A percentile compares a stretch with the other conserved stretches of the same genome.
Conservation (phyloP, 1,139 yeast species). For the Protomyces arabidopsidicola region DNA sequence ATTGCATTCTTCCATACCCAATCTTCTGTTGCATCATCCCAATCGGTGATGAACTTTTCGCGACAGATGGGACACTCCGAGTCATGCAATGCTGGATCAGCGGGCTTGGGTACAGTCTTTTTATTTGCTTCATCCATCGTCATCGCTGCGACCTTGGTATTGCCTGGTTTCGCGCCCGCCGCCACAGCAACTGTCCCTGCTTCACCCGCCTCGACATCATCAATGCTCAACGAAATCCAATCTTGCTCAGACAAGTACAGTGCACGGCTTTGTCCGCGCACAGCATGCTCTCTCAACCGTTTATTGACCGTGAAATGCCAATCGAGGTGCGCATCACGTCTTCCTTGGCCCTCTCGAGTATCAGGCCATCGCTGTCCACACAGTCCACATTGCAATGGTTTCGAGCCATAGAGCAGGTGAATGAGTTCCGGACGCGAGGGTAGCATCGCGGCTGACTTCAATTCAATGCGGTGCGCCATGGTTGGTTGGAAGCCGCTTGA, state of each 20-base stretch:
- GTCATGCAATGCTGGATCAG: conserved; percentile 60
- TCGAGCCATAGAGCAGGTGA: conserved; percentile 49
- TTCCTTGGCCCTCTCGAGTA: conserved; percentile 54
- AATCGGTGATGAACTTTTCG: conserved; percentile 71
- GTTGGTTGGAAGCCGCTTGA: background rate
- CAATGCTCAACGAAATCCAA: conserved; percentile 32
- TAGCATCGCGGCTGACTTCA: conserved; percentile 23
- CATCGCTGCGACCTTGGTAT: conserved; percentile 11
- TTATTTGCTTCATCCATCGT: conserved; percentile 4
- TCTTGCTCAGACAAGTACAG: conserved; percentile 69
- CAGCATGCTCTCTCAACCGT: conserved; percentile 54
- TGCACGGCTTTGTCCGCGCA: conserved; percentile 58
- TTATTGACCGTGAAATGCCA: conserved; percentile 96
- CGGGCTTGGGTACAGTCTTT: conserved; percentile 54
- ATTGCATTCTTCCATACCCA: conserved; percentile 93
- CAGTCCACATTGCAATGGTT: conserved; percentile 77
- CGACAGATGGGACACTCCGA: conserved; percentile 82
- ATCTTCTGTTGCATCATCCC: conserved; percentile 85
- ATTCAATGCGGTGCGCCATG: conserved; percentile 2
- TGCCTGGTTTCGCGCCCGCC: conserved; percentile 12
- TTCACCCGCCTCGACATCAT: conserved; percentile 30
- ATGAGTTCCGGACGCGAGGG: conserved; percentile 39
- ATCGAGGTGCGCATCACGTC: conserved; percentile 66
- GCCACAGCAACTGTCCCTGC: conserved; percentile 10
- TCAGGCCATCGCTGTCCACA: conserved; percentile 84